phyloP scores from a whole-genome alignment of 805 yeast genomes.

The Wickerhamomyces xylosicus region DNA sequence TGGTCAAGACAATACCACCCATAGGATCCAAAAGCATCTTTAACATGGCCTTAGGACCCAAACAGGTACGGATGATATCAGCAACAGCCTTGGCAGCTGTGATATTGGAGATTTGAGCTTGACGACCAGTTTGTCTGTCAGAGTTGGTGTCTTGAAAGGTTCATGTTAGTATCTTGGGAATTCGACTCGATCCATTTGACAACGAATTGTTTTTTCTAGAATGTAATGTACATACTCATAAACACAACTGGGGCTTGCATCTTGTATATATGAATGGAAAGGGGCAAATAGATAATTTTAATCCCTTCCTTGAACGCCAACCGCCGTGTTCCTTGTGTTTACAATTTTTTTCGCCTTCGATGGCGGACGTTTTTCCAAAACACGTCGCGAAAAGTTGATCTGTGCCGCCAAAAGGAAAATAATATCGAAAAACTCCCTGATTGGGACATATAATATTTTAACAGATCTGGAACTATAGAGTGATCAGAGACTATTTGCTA shows the following conservation, averaged over 20 bases:
- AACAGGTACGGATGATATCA: slow-evolving; percentile 93
- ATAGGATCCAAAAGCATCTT: slow-evolving; percentile 93
- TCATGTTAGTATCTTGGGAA: neutral
- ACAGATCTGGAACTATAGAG: too few species aligned
- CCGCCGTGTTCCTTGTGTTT: neutral
- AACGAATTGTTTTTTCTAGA: too few species aligned
- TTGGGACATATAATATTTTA: too few species aligned
- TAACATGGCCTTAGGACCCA: slow-evolving; percentile 98
- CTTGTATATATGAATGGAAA: slow-evolving; percentile 1
- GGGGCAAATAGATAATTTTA: neutral
- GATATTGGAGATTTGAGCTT: slow-evolving; percentile 93
- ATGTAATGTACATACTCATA: slow-evolving; percentile 31
- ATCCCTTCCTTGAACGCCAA: neutral
- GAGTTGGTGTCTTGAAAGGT: slow-evolving; percentile 50
- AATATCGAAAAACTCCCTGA: neutral
- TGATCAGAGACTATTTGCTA: too few species aligned
- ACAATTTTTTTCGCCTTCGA: slow-evolving; percentile 1
- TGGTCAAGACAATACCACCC: slow-evolving; percentile 92
- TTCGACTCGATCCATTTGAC: neutral
- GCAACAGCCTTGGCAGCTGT: slow-evolving; percentile 99
- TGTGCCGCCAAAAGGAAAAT: neutral
- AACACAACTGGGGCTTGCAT: slow-evolving; percentile 85
- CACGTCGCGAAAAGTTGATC: neutral
- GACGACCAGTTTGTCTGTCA: slow-evolving; percentile 92
- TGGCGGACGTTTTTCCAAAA: neutral